phyloP scores from a whole-genome alignment of 2,329 filamentous ascomycete genomes.

The Macrophomina tecta region DNA sequence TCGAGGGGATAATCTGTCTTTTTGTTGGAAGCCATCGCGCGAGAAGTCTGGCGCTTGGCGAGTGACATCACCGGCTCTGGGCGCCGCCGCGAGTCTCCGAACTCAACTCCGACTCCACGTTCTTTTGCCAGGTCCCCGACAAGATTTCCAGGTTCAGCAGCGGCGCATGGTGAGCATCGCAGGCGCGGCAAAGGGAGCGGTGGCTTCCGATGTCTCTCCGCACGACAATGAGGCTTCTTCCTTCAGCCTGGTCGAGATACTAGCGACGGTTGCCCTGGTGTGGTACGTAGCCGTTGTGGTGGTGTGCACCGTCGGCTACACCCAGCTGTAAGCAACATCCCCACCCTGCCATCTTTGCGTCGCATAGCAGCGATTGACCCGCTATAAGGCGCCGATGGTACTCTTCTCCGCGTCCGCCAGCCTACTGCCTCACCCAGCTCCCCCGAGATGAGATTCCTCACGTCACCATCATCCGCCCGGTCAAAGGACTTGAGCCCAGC shows the following conservation, averaged over 20 bases:
- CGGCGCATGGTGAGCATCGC: constrained; percentile 43
- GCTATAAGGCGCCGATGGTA: constrained; percentile 60
- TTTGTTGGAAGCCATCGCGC: neutral
- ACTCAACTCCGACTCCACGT: constrained; percentile 8
- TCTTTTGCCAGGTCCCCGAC: neutral
- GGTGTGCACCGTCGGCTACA: constrained; percentile 64
- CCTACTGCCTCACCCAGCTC: constrained; percentile 47
- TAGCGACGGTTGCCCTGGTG: constrained; percentile 56
- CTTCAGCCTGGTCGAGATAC: constrained; percentile 43
- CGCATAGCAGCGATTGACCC: constrained; percentile 18
- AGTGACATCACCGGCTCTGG: constrained; percentile 17
- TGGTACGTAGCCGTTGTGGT: constrained; percentile 63
- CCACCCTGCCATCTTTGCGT: constrained; percentile 8
- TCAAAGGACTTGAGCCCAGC: constrained; percentile 88
- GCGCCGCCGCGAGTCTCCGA: constrained; percentile 5
- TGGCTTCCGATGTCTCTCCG: constrained; percentile 26
- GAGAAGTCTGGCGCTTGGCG: constrained; percentile 6
- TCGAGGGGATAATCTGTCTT: neutral
- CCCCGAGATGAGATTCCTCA: constrained; percentile 66
- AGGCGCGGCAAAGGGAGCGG: constrained; percentile 27
- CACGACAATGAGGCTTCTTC: constrained; percentile 37
- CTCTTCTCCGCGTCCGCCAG: constrained; percentile 51
- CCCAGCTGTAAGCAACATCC: constrained; percentile 58
- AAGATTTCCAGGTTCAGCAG: constrained; percentile 8
- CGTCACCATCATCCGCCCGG: constrained; percentile 88